phyloP scores from a whole-genome alignment of 1,284 basidiomycete species.

The Puccinia triticina region DNA sequence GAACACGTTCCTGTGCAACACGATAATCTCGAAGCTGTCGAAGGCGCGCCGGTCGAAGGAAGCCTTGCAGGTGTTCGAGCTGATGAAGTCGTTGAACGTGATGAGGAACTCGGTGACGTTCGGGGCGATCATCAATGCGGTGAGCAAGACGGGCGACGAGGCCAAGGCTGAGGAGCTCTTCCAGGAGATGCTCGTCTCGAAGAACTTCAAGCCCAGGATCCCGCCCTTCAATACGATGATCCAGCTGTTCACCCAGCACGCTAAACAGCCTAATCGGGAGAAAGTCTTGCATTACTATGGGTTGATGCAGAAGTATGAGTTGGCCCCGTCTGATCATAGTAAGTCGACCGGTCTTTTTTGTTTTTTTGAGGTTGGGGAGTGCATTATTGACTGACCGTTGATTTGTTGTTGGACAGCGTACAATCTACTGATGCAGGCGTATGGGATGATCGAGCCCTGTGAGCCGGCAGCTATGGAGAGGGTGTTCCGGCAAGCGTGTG shows the following conservation, averaged over 20 bases:
- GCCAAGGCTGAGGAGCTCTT: conserved; percentile 74
- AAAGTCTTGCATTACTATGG: conserved; percentile 77
- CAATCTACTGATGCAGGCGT: conserved; percentile 81
- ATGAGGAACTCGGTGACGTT: conserved; percentile 85
- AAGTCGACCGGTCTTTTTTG: conserved; percentile 67
- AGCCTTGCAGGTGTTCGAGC: conserved; percentile 80
- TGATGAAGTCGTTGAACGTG: conserved; percentile 69
- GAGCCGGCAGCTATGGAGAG: conserved; percentile 75
- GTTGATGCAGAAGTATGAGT: conserved; percentile 68
- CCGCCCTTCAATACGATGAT: conserved; percentile 99
- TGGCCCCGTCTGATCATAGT: conserved; percentile 81
- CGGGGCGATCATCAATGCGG: conserved; percentile 87
- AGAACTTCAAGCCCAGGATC: conserved; percentile 80
- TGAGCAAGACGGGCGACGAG: conserved; percentile 88
- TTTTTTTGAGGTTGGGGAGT: not conserved
- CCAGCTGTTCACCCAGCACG: conserved; percentile 79
- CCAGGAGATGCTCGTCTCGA: conserved; percentile 75
- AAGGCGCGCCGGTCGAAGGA: conserved; percentile 87
- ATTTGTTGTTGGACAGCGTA: conserved; percentile 54
- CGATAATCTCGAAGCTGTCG: conserved; percentile 88
- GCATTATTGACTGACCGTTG: not conserved
- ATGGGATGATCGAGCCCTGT: conserved; percentile 82
- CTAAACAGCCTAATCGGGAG: conserved; percentile 78
- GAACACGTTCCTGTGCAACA: conserved; percentile 89
- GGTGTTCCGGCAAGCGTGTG: conserved; percentile 69